Evolutionary conservation across 1,139 yeast genomes (phyloP), one percentile per base, ranked within the genome.

Genomic region (Yamadazyma diospyri): DNA sequence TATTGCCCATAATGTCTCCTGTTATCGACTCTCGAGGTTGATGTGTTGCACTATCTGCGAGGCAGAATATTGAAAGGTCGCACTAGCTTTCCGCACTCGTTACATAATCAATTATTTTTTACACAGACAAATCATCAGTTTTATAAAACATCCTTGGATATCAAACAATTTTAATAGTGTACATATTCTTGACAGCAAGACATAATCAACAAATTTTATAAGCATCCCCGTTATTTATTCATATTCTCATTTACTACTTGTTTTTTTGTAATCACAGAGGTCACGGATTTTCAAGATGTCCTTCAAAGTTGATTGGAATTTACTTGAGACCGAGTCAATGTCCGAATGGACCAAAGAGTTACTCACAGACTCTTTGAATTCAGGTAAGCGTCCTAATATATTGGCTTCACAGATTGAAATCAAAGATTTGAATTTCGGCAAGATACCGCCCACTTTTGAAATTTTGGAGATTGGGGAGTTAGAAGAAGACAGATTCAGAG

Each of bases 391-490:
- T 26, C 95, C 95, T 6, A 76, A 77, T 33, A 81, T 86, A 12
- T 64, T 87, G 20, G 89, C 88, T 16, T 85, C 87, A 23, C 74
- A 73, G 34, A 85, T 87, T 41, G 64, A 67, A 31, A 87, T 87
- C 37, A 73, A 80, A 39, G 92, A 85, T 44, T 69, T 87, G 30
- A 75, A 81, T 46, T 80, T 87, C 59, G 96, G 96, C 6, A 73
- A 79, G 36, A 71, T 72, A 34, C 81, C 95, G 1, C 95, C 96
- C 0, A 69, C 71, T 36, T 77, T 86, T 43, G 95, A 86, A 56
- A 82, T 87, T 25, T 63, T 86, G 39, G 95, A 86, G 51, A 82
- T 86, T 43, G 95, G 95, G 2, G 95, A 86, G 53, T 60, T 87
- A 30, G 95, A 82, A 9, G 72, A 68, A 21, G 95, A 86, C 55